These are phyloP conservation scores for Boletus rufocinnamomeus DNA, from an alignment of 768 basidiomycete genomes.

Conservation along the genomic window DNA sequence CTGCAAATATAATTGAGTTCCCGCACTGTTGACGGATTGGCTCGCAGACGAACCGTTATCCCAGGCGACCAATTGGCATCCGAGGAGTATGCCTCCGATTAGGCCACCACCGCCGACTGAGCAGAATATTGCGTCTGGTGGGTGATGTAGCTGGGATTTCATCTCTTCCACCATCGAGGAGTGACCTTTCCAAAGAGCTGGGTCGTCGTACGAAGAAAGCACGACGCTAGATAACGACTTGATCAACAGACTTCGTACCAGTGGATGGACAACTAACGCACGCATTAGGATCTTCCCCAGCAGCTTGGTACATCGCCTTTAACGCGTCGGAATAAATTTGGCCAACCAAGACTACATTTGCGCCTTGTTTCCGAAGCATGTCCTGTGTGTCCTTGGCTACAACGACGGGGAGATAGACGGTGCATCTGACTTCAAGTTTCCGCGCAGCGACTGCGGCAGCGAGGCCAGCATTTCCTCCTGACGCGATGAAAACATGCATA, in stretches of 20 bases:
- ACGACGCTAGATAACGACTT: constrained; percentile 48
- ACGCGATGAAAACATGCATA: constrained; percentile 69
- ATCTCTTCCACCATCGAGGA: constrained; percentile 74
- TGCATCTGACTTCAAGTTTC: constrained; percentile 56
- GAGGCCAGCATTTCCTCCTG: constrained; percentile 80
- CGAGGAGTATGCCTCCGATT: constrained; percentile 66
- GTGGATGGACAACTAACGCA: constrained; percentile 37
- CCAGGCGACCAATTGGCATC: constrained; percentile 68
- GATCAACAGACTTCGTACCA: not conserved
- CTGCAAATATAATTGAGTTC: constrained; percentile 34
- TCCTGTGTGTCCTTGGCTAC: constrained; percentile 50
- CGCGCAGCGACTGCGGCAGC: constrained; percentile 67
- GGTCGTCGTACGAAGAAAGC: constrained; percentile 72
- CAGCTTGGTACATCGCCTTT: constrained; percentile 47
- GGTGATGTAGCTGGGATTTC: constrained; percentile 48
- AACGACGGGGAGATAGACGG: constrained; percentile 64
- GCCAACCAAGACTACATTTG: constrained; percentile 60
- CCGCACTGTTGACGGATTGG: not conserved
- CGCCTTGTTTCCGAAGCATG: constrained; percentile 53
- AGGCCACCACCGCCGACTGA: constrained; percentile 78
- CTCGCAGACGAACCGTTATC: constrained; percentile 53
- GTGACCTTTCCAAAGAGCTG: constrained; percentile 73
- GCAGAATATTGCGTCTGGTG: constrained; percentile 75
- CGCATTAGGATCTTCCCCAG: constrained; percentile 50
- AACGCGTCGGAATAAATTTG: constrained; percentile 60